A percentile compares a stretch with the other conserved stretches of the same genome.
Conservation (phyloP, 164 flowering plant genomes). For the Warburgia ugandensis region DNA sequence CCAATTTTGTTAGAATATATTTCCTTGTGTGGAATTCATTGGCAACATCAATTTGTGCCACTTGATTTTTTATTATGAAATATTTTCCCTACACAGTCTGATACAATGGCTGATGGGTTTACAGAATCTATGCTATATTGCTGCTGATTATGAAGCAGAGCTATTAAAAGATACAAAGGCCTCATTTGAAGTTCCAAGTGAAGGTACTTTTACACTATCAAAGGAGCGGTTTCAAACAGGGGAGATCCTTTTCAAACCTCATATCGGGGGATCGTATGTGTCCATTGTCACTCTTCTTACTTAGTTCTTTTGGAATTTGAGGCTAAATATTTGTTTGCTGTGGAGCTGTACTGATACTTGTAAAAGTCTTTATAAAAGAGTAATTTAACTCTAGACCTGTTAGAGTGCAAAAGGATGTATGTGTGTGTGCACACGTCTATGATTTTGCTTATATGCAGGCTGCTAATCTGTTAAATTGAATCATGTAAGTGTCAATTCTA, state of each 20-base stretch:
- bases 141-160: constrained; percentile 83
- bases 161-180: constrained; percentile 57
- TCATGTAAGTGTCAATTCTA: too few species aligned
- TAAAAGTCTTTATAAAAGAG: too few species aligned
- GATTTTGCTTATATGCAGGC: too few species aligned
- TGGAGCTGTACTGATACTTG: too few species aligned
- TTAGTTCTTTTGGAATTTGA: not conserved
- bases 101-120: constrained; percentile 11
- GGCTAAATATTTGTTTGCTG: too few species aligned
- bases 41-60: not conserved
- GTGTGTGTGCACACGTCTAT: too few species aligned
- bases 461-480: too few species aligned
- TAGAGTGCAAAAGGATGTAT: too few species aligned
- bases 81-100: constrained; percentile 1
- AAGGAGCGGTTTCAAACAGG: constrained; percentile 92
- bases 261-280: constrained; percentile 78
- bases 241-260: constrained; percentile 85
- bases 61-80: constrained; percentile 1
- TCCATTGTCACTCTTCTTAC: not conserved
- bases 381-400: too few species aligned
- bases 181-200: constrained; percentile 50
- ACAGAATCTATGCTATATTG: constrained; percentile 90
- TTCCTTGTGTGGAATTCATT: not conserved
- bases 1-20: too few species aligned
- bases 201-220: constrained; percentile 64